These are phyloP conservation scores for Lignosus rhinocerotis DNA, from an alignment of 1,284 basidiomycete species.

Conservation along the genomic window DNA sequence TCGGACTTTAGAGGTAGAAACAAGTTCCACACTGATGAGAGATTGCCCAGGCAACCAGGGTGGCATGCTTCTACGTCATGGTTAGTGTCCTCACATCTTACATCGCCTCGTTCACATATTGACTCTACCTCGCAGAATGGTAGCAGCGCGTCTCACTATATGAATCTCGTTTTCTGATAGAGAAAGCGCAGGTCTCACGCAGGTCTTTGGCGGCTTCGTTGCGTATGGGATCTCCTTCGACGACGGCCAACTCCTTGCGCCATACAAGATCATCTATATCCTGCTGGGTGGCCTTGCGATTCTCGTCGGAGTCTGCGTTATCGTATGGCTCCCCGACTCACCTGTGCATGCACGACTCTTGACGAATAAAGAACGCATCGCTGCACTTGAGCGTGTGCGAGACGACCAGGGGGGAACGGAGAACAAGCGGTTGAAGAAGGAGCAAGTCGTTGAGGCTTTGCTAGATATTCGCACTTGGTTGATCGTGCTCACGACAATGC, in stretches of 20 bases:
- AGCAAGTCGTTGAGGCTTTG: constrained; percentile 59
- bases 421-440: constrained; percentile 61
- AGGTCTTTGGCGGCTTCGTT: constrained; percentile 66
- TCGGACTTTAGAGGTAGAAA: background rate
- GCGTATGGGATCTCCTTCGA: constrained; percentile 68
- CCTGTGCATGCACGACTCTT: constrained; percentile 61
- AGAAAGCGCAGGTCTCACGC: constrained; percentile 47
- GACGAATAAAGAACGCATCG: constrained; percentile 59
- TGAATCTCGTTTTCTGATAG: background rate
- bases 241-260: constrained; percentile 44
- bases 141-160: background rate
- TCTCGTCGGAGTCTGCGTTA: constrained; percentile 53
- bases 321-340: constrained; percentile 67
- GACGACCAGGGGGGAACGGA: constrained; percentile 66
- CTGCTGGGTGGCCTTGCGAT: constrained; percentile 63
- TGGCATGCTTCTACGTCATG: constrained; percentile 73
- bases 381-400: constrained; percentile 66
- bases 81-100: constrained; percentile 31
- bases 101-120: background rate
- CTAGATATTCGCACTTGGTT: constrained; percentile 65
- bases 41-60: constrained; percentile 46
- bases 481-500: constrained; percentile 55
- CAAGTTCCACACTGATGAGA: background rate
- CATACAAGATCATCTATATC: constrained; percentile 66
- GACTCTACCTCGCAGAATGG: constrained; percentile 23